Evolutionary conservation across 371 early-diverging fungal species (phyloP), one percentile per base, ranked within the genome.

Genomic region (Mucor irregularis): DNA sequence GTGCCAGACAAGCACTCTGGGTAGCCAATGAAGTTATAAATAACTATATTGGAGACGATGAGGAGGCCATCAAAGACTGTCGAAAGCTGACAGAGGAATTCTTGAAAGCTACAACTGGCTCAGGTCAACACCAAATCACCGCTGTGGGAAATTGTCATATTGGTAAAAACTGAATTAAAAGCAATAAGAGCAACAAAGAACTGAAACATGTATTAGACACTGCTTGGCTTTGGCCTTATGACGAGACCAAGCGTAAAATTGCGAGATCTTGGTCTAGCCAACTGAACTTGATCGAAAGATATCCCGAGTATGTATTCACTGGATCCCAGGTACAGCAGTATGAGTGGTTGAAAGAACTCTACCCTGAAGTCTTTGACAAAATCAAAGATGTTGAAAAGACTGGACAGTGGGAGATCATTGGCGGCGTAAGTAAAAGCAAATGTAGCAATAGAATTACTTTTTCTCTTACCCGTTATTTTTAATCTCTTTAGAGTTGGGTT

Each of bases 201-300:
- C n/a, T n/a, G n/a, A n/a, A n/a, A n/a, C n/a, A n/a, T n/a, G n/a
- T n/a, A n/a, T n/a, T n/a, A n/a, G n/a, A 87, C 61, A 84, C 88
- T 3, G 88, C 88, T 8, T 92, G 89, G 91, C 78, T 90, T 26
- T 95, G 97, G 99, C 93, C 95, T 0, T 97, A 86, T 64, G 97
- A 86, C 60, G 98, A 98, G 64, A 98, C 99, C 5, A 93, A 92
- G 46, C 89, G 98, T 43, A 98, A 98, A 76, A 81, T 89, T 13
- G 97, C 96, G 4, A 78, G 98, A 28, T 89, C 90, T 53, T 98
- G 94, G 93, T 78, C 94, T 0, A 89, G 93, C 9, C 98, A 93
- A 66, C 37, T 91, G n/a, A 66, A 78, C 22, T 66, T 92, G n/a
- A 90, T 96, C 74, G 91, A 95, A 4, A 64, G 73, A 25, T 94